Percentiles rank a stretch among this genome's conserved stretches.
These are phyloP conservation scores for Chaetomium globosum DNA, from an alignment of 2,329 filamentous ascomycete genomes.

Conservation along the genomic window DNA sequence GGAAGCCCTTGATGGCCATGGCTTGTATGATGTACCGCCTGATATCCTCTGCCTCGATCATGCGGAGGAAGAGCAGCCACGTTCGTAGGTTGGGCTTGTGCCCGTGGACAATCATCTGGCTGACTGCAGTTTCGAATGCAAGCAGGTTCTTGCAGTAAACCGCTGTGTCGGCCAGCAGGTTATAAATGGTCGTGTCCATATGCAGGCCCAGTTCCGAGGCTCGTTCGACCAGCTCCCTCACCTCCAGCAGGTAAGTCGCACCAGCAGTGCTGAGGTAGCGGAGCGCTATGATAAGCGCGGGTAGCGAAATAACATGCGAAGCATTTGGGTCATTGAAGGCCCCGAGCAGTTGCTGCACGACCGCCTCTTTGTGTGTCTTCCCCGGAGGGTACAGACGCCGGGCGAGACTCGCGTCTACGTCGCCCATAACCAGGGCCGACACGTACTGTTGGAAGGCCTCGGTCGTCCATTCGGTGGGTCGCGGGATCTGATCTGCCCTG, in stretches of 20 bases:
- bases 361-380: conserved; percentile 44
- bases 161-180: conserved; percentile 50
- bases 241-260: conserved; percentile 36
- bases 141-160: conserved; percentile 47
- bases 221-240: conserved; percentile 44
- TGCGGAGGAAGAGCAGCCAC: conserved; percentile 53
- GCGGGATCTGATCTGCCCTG: conserved; percentile 46
- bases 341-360: conserved; percentile 45
- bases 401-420: conserved; percentile 42
- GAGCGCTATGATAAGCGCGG: conserved; percentile 51
- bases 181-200: conserved; percentile 52
- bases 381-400: conserved; percentile 43
- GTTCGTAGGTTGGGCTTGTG: conserved; percentile 50
- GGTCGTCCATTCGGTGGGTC: conserved; percentile 48
- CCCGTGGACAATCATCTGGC: conserved; percentile 47
- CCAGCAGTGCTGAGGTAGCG: conserved; percentile 44
- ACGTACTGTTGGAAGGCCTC: conserved; percentile 50
- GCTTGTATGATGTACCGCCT: conserved; percentile 50
- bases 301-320: conserved; percentile 43
- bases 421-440: conserved; percentile 45
- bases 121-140: conserved; percentile 48
- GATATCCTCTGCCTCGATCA: conserved; percentile 62
- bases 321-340: conserved; percentile 46
- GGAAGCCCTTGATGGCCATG: conserved; percentile 52
- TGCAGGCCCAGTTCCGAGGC: conserved; percentile 45